Evolutionary conservation across 2,329 filamentous ascomycete species (phyloP).

Genomic region (Blumeriella jaapii): DNA sequence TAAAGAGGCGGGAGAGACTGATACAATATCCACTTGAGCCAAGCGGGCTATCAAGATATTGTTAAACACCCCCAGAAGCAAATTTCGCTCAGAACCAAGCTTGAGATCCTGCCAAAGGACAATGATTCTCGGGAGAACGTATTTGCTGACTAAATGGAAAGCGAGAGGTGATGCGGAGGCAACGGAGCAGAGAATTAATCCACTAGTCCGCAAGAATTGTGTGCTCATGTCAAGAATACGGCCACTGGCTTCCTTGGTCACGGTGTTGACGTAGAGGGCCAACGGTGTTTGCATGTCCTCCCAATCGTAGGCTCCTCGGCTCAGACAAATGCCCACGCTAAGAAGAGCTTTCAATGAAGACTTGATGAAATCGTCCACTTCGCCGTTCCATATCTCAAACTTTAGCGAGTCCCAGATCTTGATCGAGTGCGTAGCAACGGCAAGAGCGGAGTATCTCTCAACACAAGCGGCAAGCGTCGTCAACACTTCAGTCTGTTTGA

Average conservation of each 20-base stretch:
- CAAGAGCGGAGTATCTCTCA: constrained; percentile 13
- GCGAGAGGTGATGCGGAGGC: constrained; percentile 15
- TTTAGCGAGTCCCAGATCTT: constrained; percentile 27
- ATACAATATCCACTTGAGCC: constrained; percentile 7
- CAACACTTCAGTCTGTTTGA: constrained; percentile 21
- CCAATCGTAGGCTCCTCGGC: constrained; percentile 1
- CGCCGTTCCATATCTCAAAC: constrained; percentile 26
- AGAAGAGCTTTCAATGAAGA: constrained; percentile 19
- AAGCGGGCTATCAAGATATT: constrained; percentile 19
- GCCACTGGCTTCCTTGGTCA: constrained; percentile 23
- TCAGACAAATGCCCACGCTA: constrained; percentile 10
- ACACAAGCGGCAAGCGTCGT: constrained; percentile 15
- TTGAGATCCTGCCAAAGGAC: constrained; percentile 15
- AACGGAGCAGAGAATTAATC: constrained; percentile 18
- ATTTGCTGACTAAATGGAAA: constrained; percentile 15
- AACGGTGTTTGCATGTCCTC: constrained; percentile 1
- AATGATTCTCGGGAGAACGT: constrained; percentile 15
- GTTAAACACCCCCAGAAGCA: constrained; percentile 22
- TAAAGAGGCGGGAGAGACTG: neutral
- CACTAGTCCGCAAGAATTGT: constrained; percentile 27
- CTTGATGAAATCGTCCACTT: constrained; percentile 23
- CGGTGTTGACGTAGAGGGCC: constrained; percentile 2
- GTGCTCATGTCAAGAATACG: constrained; percentile 28
- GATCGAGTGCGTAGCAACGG: constrained; percentile 11
- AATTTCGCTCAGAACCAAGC: constrained; percentile 16